Evolutionary conservation across 148 eudicot species (phyloP).

Genomic region (Bassia scoparia): DNA sequence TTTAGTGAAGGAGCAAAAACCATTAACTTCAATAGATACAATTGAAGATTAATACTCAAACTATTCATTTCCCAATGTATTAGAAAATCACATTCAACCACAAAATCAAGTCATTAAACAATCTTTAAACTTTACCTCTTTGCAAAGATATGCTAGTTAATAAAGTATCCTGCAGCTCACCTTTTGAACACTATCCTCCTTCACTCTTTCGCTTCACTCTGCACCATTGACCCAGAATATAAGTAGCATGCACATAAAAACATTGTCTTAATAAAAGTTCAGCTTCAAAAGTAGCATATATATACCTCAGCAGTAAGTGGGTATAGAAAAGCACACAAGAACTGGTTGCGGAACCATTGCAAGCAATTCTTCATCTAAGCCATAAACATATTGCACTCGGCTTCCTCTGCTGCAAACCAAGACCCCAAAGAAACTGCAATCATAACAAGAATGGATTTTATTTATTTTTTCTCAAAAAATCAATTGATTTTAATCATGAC

Average conservation of each 20-base stretch:
- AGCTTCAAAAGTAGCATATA: neutral
- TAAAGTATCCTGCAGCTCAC: conserved; percentile 32
- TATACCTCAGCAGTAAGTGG: conserved; percentile 67
- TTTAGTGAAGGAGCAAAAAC: neutral
- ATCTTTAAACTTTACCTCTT: neutral
- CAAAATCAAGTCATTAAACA: neutral
- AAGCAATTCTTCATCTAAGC: conserved; percentile 77
- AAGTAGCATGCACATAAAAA: neutral
- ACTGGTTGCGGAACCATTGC: conserved; percentile 94
- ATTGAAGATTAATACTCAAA: neutral
- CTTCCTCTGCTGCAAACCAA: conserved; percentile 70
- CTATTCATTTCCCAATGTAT: neutral
- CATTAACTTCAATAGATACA: neutral
- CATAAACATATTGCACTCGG: conserved; percentile 89
- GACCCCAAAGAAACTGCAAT: conserved; percentile 85
- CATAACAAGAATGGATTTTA: conserved; percentile 16
- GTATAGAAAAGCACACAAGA: conserved; percentile 73
- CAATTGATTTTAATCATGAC: neutral
- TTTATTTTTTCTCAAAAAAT: too few relatives aligned
- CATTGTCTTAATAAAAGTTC: neutral
- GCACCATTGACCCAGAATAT: neutral
- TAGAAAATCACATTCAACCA: neutral
- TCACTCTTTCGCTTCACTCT: conserved; percentile 88
- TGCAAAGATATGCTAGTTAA: neutral
- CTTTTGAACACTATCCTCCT: conserved; percentile 56